Evolutionary conservation across 2,329 filamentous ascomycete genomes (phyloP).

Genomic region (Cladophialophora exuberans): DNA sequence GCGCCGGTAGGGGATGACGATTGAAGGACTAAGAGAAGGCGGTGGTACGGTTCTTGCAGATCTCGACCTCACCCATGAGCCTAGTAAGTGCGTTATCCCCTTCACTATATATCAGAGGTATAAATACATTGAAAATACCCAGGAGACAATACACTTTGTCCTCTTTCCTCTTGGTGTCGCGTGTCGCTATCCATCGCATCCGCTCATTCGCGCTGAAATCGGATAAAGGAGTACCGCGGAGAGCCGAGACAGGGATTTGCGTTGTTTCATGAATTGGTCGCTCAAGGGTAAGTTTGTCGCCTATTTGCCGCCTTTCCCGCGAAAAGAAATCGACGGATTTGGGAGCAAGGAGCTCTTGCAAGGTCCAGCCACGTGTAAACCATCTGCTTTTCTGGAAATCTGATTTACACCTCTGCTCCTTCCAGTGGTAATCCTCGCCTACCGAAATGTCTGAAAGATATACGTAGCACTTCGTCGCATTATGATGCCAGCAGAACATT

Average conservation of each 20-base stretch:
- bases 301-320: slow-evolving; percentile 28
- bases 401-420: slow-evolving; percentile 20
- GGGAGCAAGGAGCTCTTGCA: slow-evolving; percentile 35
- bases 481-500: slow-evolving; percentile 34
- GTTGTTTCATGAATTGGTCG: slow-evolving; percentile 34
- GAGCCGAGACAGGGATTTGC: slow-evolving; percentile 25
- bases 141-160: slow-evolving; percentile 35
- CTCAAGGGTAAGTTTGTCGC: slow-evolving; percentile 34
- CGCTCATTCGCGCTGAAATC: slow-evolving; percentile 32
- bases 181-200: slow-evolving; percentile 32
- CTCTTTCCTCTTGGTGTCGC: slow-evolving; percentile 31
- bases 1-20: too few species aligned
- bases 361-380: too few species aligned
- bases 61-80: too few species aligned
- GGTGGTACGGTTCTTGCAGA: too few species aligned
- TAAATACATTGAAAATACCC: too few species aligned
- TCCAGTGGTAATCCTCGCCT: slow-evolving; percentile 10
- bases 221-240: slow-evolving; percentile 26
- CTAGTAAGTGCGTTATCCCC: too few species aligned
- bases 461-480: slow-evolving; percentile 26
- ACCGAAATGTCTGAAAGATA: slow-evolving; percentile 25
- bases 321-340: slow-evolving; percentile 36
- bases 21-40: too few species aligned
- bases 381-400: slow-evolving; percentile 12
- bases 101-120: slow-evolving; percentile 29